phyloP scores from a whole-genome alignment of 768 basidiomycete species.

The Suillus alpinus region DNA sequence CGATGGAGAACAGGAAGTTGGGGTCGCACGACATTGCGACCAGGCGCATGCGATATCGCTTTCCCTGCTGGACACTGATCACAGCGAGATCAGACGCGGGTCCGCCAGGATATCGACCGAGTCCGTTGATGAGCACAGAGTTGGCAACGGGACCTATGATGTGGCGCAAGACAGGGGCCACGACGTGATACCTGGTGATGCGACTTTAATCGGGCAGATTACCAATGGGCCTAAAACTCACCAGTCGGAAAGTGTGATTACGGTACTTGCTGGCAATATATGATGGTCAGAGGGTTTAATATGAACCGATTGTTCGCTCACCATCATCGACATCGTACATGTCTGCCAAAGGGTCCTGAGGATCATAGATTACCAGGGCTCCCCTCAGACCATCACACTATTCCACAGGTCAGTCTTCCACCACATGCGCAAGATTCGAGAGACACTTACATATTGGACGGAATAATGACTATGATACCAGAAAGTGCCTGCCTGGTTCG shows the following conservation, averaged over 20 bases:
- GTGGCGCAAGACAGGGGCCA: constrained; percentile 21
- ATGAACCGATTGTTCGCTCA: constrained; percentile 4
- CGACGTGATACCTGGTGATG: constrained; percentile 15
- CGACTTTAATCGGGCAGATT: neutral
- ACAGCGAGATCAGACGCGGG: constrained; percentile 32
- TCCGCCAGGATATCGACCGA: constrained; percentile 34
- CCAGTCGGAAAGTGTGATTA: constrained; percentile 46
- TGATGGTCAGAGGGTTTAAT: neutral
- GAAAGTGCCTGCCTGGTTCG: constrained; percentile 24
- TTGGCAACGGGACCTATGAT: constrained; percentile 16
- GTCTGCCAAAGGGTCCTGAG: constrained; percentile 33
- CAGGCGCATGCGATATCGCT: constrained; percentile 38
- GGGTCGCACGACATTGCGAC: constrained; percentile 41
- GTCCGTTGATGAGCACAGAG: constrained; percentile 39
- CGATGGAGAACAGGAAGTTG: constrained; percentile 43
- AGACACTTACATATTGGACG: constrained; percentile 32
- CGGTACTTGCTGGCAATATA: constrained; percentile 27
- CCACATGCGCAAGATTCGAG: too few species aligned
- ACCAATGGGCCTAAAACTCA: neutral
- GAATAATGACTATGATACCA: constrained; percentile 38
- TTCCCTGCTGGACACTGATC: constrained; percentile 29
- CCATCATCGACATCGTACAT: constrained; percentile 46
- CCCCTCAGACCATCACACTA: constrained; percentile 25
- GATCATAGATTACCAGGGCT: constrained; percentile 40
- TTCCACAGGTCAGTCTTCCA: neutral